Base-by-base conservation (phyloP, 2,329 filamentous ascomycete genomes). In the Pseudogymnoascus sp. region DNA sequence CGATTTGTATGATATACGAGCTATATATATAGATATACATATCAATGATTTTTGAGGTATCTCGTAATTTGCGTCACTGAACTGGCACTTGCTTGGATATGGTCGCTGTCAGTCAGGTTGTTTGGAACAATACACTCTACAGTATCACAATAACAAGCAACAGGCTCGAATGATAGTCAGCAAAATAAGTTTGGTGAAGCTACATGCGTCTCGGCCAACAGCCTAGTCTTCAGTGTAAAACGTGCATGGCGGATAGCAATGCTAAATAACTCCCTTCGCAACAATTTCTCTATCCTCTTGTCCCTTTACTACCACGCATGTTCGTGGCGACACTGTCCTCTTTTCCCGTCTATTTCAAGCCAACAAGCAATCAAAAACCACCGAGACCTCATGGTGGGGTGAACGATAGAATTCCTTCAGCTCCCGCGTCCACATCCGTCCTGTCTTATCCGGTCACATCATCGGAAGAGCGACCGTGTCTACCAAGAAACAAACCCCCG, bases 251-350 rank as follows among this genome's bases (percentile, higher is more conserved):
- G 45, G 6, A 52, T 31, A 52, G 25, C 45, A 52, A 31, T 52
- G 45, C 45, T 52, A 52, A 52, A 52, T 52, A 52, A 52, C 45
- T 52, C 45, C 42, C 25, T 52, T 52, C 25, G n/a, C 45, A 52
- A 29, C 45, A 52, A 31, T 8, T 31, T 52, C 25, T 15, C 18
- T 25, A 18, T 27, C 31, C 25, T 27, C 5, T 5, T 27, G 8
- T 15, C 25, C 13, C 21, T 21, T 21, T n/a, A 15, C 7, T 31
- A 48, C 21, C 25, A 31, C 45, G 21, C n/a, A 42, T 25, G 18
- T 52, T 15, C 13, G 25, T 29, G 3, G 25, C 25, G 8, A 27
- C 15, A 31, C 8, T 13, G 25, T 31, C 45, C 45, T 29, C 10
- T 52, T 52, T 29, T 52, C 45, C 42, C 45, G 45, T 52, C 45